These are phyloP conservation scores for Moringa oleifera DNA, from an alignment of 345 rosid genomes.

Conservation along the genomic window DNA sequence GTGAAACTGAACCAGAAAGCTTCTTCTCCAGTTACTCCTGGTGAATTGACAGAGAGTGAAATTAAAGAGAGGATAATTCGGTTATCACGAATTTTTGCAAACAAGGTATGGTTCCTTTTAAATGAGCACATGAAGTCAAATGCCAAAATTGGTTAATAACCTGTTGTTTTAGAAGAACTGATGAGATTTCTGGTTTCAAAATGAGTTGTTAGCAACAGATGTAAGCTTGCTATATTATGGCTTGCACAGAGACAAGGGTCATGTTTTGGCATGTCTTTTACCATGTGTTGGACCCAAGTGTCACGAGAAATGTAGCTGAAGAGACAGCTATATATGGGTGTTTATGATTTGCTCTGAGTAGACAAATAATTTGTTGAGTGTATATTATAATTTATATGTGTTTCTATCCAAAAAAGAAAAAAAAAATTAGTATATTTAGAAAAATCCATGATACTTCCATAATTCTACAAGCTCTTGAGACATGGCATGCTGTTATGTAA, in stretches of 20 bases:
- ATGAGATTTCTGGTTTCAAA: neutral
- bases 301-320: too few species aligned
- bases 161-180: neutral
- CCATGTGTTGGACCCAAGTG: neutral
- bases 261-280: neutral
- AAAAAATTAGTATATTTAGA: too few species aligned
- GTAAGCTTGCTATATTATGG: too few species aligned
- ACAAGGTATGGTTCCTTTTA: conserved; percentile 46
- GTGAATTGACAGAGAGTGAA: conserved; percentile 58
- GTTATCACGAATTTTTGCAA: conserved; percentile 40
- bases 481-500: too few species aligned
- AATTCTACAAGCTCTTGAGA: too few species aligned
- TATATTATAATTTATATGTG: too few species aligned
- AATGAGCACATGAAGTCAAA: neutral
- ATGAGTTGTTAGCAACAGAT: neutral
- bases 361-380: too few species aligned
- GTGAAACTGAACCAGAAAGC: conserved; percentile 40
- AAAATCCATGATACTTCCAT: too few species aligned
- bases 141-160: neutral
- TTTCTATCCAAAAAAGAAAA: too few species aligned
- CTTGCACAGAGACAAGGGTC: too few species aligned
- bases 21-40: conserved; percentile 39
- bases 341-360: too few species aligned
- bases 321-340: too few species aligned
- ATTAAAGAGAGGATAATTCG: conserved; percentile 65